Evolutionary conservation across 176 grass and related monocot genomes (phyloP).

Genomic region (Thalia dealbata): DNA sequence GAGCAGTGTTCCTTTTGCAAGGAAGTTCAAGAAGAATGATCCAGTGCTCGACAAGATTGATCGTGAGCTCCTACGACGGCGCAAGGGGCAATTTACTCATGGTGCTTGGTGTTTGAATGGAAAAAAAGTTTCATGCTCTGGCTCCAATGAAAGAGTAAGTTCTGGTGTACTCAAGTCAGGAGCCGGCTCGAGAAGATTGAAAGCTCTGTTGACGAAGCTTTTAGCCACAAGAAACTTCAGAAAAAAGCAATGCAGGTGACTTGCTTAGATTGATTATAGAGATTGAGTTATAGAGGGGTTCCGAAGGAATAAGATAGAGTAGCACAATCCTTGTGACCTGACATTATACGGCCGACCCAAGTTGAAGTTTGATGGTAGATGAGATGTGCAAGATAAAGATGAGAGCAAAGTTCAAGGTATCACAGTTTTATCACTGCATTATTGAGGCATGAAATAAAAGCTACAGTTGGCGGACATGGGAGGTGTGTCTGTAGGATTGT

Average conservation of each 20-base stretch:
- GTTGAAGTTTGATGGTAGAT: neutral
- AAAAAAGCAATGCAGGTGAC: slow-evolving; percentile 60
- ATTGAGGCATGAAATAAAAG: too few relatives aligned
- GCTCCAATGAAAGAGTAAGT: slow-evolving; percentile 16
- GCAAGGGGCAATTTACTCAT: slow-evolving; percentile 35
- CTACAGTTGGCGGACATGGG: too few relatives aligned
- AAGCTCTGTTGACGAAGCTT: slow-evolving; percentile 43
- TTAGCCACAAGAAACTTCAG: slow-evolving; percentile 32
- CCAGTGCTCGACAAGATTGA: slow-evolving; percentile 78
- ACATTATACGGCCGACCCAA: neutral
- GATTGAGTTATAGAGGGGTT: neutral
- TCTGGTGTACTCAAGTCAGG: slow-evolving; percentile 48
- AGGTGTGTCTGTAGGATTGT: too few relatives aligned
- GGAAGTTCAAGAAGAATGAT: slow-evolving; percentile 68
- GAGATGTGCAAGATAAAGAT: too few relatives aligned
- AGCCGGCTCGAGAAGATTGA: slow-evolving; percentile 64
- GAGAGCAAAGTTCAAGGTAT: too few relatives aligned
- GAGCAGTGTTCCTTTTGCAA: slow-evolving; percentile 55
- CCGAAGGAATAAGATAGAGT: neutral
- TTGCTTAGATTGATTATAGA: neutral
- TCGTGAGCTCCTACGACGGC: slow-evolving; percentile 55
- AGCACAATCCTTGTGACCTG: neutral
- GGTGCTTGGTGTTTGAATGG: slow-evolving; percentile 80
- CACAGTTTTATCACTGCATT: too few relatives aligned
- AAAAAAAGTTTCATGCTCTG: slow-evolving; percentile 28